Base-by-base conservation (phyloP, 805 yeast genomes). In the Pichia californica region DNA sequence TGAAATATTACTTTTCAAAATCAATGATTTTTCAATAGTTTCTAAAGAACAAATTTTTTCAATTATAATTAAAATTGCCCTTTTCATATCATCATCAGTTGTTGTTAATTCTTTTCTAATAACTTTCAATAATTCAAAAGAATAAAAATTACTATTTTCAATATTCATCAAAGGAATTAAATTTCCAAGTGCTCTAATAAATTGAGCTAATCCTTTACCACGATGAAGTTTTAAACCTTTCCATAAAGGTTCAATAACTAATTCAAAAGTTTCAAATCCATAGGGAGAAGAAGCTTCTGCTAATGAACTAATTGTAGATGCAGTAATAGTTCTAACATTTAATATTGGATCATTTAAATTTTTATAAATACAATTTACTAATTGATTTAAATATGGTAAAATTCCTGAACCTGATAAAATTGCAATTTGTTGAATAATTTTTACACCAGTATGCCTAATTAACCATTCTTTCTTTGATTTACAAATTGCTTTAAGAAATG, bases 231-330 rank as follows among this genome's bases (percentile, higher is more conserved):
- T 73, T 20, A 87, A 73, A 5, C 95, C 96, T 10, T 67, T 63
- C 95, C 96, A 88, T 6, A 87, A 64, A 0, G 88, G 84, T 43
- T 85, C 91, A 29, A 91, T 57, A 0, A 81, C 70, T 0, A 64
- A 63, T 53, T 88, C 94, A 58, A 91, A 89, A 0, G 91, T 78
- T 53, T 87, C 96, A 43, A 86, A 83, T 36, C 98, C 99, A 62
- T 83, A 87, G 0, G 98, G 98, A 19, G 77, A 70, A 4, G 88
- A 76, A 7, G 86, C 80, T 39, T 85, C 89, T 0, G 97, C 97
- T 28, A 91, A 61, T 1, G 81, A 74, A 0, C 89, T 67, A 2
- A 89, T 55, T 0, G 96, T 80, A 29, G 71, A 66, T 0, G 95
- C 95, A 0, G 95, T 71, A 11, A 79, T 71, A 2, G 76, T 74